Evolutionary conservation across 1,139 yeast species (phyloP).

Genomic region (Eremothecium cymbalariae): DNA sequence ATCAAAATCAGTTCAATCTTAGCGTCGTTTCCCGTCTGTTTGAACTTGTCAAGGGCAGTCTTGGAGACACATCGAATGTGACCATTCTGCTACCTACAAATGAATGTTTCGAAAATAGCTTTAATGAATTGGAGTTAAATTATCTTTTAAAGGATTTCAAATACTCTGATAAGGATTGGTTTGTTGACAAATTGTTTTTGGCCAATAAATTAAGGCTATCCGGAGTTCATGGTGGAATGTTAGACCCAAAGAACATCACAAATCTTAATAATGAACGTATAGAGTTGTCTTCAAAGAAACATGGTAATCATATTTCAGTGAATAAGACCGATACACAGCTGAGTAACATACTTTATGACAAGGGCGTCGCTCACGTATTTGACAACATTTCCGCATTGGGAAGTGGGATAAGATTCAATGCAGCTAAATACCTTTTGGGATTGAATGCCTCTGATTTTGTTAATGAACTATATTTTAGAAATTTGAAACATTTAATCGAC

Average conservation of each 20-base stretch:
- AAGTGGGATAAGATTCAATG: slow-evolving; percentile 43
- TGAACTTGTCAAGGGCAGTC: no score
- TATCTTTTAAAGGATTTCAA: slow-evolving; percentile 33
- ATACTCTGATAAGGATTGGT: slow-evolving; percentile 22
- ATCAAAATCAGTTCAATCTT: no score
- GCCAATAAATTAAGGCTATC: slow-evolving; percentile 16
- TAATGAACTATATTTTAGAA: slow-evolving; percentile 57
- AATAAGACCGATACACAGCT: slow-evolving; percentile 30
- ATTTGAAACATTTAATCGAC: slow-evolving; percentile 50
- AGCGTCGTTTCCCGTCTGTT: no score
- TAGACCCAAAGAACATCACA: slow-evolving; percentile 6
- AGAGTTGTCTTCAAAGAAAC: slow-evolving; percentile 23
- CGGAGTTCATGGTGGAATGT: slow-evolving; percentile 24
- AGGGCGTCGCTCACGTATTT: slow-evolving; percentile 60
- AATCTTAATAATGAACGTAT: slow-evolving; percentile 27
- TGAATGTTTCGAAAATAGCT: slow-evolving; percentile 28
- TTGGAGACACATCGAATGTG: no score
- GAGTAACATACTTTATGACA: slow-evolving; percentile 42
- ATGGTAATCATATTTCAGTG: slow-evolving; percentile 32
- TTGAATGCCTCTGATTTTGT: slow-evolving; percentile 61
- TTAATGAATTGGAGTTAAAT: slow-evolving; percentile 40
- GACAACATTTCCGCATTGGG: slow-evolving; percentile 34
- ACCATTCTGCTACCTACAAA: slow-evolving; percentile 43
- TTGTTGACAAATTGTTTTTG: slow-evolving; percentile 29
- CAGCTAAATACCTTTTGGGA: slow-evolving; percentile 66